Base-by-base conservation (phyloP, 2,329 filamentous ascomycete genomes). In the Arachnopeziza araneosa region DNA sequence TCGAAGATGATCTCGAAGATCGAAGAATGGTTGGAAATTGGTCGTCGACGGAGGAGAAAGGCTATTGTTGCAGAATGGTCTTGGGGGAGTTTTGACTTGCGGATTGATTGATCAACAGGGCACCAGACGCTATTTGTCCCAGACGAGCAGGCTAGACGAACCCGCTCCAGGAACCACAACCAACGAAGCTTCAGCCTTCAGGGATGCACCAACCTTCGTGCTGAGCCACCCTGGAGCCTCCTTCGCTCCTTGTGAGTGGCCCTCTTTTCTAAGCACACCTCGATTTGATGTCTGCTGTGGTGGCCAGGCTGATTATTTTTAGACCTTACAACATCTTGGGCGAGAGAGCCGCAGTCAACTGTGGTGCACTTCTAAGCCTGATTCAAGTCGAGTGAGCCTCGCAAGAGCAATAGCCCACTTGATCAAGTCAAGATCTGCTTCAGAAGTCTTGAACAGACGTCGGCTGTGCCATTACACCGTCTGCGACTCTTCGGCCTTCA, bases 141-240 rank as follows among this genome's bases (percentile, higher is more conserved):
- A 60, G 36, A 44, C 36, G 12, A 44, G 36, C 36, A 44, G 24
- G 22, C 50, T 53, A 54, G 12, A 50, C 50, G 24, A 57, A 21
- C 21, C 49, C 24, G 52, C 52, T 9, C 50, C 55, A 58, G 59
- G 59, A 56, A 58, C 12, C 36, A 50, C 24, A 60, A n/a, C 58
- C 58, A 60, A 60, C 54, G 30, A 54, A 17, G 4, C 32, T 26
- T 22, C 21, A 17, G 24, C 54, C 19, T 7, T 50, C 55, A 55
- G 59, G 56, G 53, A 50, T 60, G 22, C 26, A 30, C 36, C 5
- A 44, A 17, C 36, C 6, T 44, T 54, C 23, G 48, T 26, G 36
- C 59, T 58, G 52, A 55, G 59, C 59, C 58, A 60, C 58, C 52
- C 36, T 23, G 2, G 21, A 24, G 32, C 23, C 1, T 9, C 10